phyloP scores from a whole-genome alignment of 1,284 basidiomycete genomes.

The Stereum hirsutum region DNA sequence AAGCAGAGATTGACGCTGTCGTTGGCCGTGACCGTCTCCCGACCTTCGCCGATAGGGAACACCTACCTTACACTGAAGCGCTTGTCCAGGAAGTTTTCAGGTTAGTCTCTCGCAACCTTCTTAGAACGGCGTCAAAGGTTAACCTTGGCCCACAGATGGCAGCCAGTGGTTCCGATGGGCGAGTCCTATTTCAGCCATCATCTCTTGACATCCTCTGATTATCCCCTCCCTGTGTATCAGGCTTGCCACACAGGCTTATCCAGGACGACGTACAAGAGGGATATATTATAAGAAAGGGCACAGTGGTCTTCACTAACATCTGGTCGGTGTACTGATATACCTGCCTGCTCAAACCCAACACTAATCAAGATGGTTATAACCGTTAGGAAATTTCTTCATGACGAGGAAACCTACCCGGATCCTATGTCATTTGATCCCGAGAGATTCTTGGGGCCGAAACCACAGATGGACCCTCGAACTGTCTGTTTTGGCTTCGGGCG shows the following conservation, averaged over 20 bases:
- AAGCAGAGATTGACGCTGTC: conserved; percentile 3
- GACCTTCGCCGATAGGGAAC: neutral
- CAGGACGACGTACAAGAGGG: conserved; percentile 33
- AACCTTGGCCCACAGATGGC: no score
- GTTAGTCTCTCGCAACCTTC: no score
- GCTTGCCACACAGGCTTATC: neutral
- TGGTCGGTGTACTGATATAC: conserved; percentile 19
- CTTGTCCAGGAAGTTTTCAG: conserved; percentile 14
- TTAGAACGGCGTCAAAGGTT: no score
- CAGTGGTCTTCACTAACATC: conserved; percentile 29
- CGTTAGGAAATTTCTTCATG: conserved; percentile 2
- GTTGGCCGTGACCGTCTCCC: conserved; percentile 2
- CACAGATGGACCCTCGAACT: conserved; percentile 12
- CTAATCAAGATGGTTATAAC: neutral
- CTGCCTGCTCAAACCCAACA: neutral
- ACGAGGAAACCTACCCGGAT: conserved; percentile 1
- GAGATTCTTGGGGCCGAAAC: conserved; percentile 14
- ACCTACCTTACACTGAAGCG: neutral
- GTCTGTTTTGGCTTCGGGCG: conserved; percentile 25
- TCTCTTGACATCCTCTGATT: no score
- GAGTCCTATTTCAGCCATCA: no score
- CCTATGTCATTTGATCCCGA: conserved; percentile 2
- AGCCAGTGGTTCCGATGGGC: conserved; percentile 9
- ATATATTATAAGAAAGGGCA: conserved; percentile 33
- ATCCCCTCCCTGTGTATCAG: no score